Conservation (phyloP, 805 yeast genomes). For the Nakazawaea ishiwadae region DNA sequence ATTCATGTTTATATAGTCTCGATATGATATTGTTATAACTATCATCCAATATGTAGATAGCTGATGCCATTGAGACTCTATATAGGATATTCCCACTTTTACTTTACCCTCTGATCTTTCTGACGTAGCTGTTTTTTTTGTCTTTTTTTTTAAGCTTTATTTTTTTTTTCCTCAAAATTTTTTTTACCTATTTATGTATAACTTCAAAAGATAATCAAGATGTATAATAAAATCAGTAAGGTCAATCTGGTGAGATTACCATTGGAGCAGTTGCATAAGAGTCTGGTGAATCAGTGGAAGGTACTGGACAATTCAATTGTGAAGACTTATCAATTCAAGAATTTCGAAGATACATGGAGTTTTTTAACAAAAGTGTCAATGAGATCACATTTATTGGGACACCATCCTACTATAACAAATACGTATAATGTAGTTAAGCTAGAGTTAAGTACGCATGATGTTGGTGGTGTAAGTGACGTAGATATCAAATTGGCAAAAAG, state of each 20-base stretch:
- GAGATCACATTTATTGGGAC: constrained; percentile 53
- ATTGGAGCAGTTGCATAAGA: constrained; percentile 17
- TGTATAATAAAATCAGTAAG: constrained; percentile 34
- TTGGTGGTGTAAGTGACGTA: constrained; percentile 42
- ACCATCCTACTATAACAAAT: constrained; percentile 68
- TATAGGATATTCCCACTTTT: constrained; percentile 12
- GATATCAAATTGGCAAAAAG: constrained; percentile 56
- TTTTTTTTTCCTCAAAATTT: constrained; percentile 20
- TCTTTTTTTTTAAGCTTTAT: constrained; percentile 22
- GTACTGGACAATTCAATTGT: constrained; percentile 19
- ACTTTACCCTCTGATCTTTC: constrained; percentile 22
- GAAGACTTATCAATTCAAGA: constrained; percentile 37
- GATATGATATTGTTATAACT: constrained; percentile 24
- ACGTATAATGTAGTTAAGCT: constrained; percentile 56
- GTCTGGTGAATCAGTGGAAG: constrained; percentile 23
- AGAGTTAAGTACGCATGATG: constrained; percentile 63
- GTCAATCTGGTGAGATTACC: constrained; percentile 25
- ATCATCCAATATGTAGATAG: constrained; percentile 29
- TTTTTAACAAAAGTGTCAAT: constrained; percentile 48
- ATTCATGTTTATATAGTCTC: constrained; percentile 29
- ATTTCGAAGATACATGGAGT: constrained; percentile 60
- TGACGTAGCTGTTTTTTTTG: constrained; percentile 19
- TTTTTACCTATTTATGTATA: constrained; percentile 20
- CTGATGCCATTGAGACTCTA: constrained; percentile 25
- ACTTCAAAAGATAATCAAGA: constrained; percentile 15